Conservation (phyloP, 108 stramenopile genomes). For the Skeletonema potamos region DNA sequence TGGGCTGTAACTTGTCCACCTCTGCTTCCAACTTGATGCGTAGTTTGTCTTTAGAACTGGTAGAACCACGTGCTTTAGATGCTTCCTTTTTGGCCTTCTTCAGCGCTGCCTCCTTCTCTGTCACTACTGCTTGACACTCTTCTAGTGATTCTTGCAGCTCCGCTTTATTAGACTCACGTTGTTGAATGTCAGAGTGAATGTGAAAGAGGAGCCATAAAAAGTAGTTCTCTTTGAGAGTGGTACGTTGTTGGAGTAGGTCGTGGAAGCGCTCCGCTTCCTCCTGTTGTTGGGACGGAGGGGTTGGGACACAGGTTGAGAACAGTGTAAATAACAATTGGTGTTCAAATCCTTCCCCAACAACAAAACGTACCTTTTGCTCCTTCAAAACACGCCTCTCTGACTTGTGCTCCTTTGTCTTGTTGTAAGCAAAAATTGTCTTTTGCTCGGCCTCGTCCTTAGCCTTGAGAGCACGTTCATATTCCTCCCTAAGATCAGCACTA, state of each 20-base stretch:
- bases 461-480: conserved; percentile 80
- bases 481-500: conserved; percentile 72
- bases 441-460: conserved; percentile 90
- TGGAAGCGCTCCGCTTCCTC: conserved; percentile 91
- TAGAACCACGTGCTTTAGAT: conserved; percentile 53
- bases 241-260: conserved; percentile 61
- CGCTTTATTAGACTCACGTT: conserved; percentile 58
- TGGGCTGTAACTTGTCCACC: conserved; percentile 73
- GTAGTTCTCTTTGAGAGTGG: conserved; percentile 74
- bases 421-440: conserved; percentile 78
- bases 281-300: conserved; percentile 17
- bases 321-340: background rate
- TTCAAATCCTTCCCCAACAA: background rate
- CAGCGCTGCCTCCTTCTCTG: conserved; percentile 57
- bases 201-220: conserved; percentile 95
- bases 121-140: conserved; percentile 52
- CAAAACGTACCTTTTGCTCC: conserved; percentile 80
- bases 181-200: conserved; percentile 77
- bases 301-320: background rate
- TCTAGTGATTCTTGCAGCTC: conserved; percentile 66
- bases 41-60: conserved; percentile 69
- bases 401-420: conserved; percentile 91
- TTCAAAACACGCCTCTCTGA: conserved; percentile 87
- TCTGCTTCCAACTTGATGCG: conserved; percentile 63
- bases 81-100: conserved; percentile 79